Conservation (phyloP, 495 filamentous ascomycete species). For the Aspergillus sclerotioniger region DNA sequence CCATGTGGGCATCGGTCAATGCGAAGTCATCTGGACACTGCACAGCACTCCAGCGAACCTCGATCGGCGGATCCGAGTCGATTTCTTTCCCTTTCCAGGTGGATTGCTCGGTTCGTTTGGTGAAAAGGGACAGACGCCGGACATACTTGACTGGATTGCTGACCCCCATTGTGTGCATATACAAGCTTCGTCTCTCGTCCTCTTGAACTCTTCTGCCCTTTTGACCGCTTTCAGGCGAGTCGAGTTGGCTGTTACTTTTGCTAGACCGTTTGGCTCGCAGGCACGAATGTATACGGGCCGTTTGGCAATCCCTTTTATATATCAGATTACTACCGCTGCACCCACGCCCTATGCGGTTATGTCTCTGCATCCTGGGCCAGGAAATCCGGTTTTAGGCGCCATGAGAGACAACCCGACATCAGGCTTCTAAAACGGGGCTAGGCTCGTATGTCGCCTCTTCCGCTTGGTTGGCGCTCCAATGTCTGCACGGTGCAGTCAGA, state of each 20-base stretch:
- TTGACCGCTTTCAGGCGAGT: not conserved
- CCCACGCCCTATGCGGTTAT: not conserved
- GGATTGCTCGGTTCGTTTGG: constrained; percentile 13
- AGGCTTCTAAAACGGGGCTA: not conserved
- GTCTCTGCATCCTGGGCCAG: not conserved
- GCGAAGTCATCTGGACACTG: constrained; percentile 7
- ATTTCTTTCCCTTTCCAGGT: constrained; percentile 15
- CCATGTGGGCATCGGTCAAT: constrained; percentile 11
- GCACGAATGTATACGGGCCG: not conserved
- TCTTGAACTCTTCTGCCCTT: not conserved
- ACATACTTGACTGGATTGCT: constrained; percentile 22
- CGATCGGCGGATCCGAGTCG: constrained; percentile 1
- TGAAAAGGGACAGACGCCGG: constrained; percentile 19
- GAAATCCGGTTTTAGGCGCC: constrained; percentile 7
- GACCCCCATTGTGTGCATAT: constrained; percentile 16
- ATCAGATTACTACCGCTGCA: not conserved
- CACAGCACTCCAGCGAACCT: constrained; percentile 6
- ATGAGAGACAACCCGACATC: constrained; percentile 5
- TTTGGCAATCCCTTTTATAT: constrained; percentile 3
- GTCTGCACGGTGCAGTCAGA: constrained; percentile 13
- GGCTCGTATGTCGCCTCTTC: constrained; percentile 2
- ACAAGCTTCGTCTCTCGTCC: not conserved
- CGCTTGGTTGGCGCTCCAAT: constrained; percentile 14
- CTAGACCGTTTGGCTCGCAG: not conserved
- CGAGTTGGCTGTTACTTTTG: not conserved